Conservation (phyloP, 2,329 filamentous ascomycete species). For the Fusarium dlaminii region DNA sequence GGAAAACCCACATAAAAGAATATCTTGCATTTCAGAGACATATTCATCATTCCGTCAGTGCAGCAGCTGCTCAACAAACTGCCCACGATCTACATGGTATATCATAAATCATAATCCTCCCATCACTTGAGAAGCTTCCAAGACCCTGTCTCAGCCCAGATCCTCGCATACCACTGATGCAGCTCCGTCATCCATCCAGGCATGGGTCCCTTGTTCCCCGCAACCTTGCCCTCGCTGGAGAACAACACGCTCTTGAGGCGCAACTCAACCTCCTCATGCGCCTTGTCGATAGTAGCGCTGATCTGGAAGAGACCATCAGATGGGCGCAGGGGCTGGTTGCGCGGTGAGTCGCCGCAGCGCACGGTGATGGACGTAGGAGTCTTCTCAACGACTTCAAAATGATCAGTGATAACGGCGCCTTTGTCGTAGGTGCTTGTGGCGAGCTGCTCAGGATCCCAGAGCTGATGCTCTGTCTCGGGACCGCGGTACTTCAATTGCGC, state of each 20-base stretch:
- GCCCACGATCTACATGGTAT: slow-evolving; percentile 3
- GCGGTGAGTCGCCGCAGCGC: slow-evolving; percentile 72
- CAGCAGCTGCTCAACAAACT: not conserved
- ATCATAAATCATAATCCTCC: not conserved
- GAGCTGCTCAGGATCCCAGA: slow-evolving; percentile 69
- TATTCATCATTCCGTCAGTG: not conserved
- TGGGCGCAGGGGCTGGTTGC: slow-evolving; percentile 62
- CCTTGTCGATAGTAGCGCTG: slow-evolving; percentile 66
- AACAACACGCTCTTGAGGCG: slow-evolving; percentile 72
- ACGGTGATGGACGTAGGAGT: slow-evolving; percentile 68
- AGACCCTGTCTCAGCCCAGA: slow-evolving; percentile 52
- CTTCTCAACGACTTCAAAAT: slow-evolving; percentile 77
- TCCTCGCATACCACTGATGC: slow-evolving; percentile 54
- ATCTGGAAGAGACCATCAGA: slow-evolving; percentile 76
- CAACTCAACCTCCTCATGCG: slow-evolving; percentile 69
- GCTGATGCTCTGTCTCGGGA: slow-evolving; percentile 68
- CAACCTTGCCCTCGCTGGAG: slow-evolving; percentile 50
- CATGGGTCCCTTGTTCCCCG: slow-evolving; percentile 48
- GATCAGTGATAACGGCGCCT: slow-evolving; percentile 73
- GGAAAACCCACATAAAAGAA: no score
- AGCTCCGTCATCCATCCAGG: slow-evolving; percentile 42
- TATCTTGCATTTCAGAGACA: not conserved
- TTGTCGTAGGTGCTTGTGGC: slow-evolving; percentile 65
- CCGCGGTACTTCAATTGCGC: slow-evolving; percentile 67
- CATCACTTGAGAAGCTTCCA: slow-evolving; percentile 49